phyloP scores from a whole-genome alignment of 345 rosid genomes.

The Lenwebbia sp. region DNA sequence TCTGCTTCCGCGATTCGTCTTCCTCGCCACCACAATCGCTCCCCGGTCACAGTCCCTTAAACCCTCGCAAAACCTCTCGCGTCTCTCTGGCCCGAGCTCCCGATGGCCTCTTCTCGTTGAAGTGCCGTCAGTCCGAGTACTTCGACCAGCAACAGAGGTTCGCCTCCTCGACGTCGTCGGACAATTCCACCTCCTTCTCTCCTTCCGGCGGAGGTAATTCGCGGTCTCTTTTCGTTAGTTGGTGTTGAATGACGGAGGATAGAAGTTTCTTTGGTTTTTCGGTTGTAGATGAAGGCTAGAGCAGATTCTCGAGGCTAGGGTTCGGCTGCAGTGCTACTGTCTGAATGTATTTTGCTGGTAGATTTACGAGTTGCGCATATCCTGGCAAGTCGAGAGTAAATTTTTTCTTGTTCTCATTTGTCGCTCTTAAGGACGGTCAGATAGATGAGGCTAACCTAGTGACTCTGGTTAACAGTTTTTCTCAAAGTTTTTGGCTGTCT shows the following conservation, averaged over 20 bases:
- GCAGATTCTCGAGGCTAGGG: background rate
- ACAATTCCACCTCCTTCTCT: background rate
- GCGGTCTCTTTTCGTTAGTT: background rate
- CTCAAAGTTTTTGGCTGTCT: background rate
- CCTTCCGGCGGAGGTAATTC: background rate
- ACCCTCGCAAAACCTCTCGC: constrained; percentile 3
- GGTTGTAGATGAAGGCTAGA: background rate
- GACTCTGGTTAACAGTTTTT: background rate
- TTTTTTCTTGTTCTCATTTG: background rate
- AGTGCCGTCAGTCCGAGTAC: constrained; percentile 57
- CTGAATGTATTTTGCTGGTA: background rate
- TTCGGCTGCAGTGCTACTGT: background rate
- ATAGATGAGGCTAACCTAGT: background rate
- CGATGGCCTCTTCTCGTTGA: constrained; percentile 16
- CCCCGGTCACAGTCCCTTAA: constrained; percentile 1
- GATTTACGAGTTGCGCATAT: background rate
- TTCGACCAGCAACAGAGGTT: constrained; percentile 25
- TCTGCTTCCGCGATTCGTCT: background rate
- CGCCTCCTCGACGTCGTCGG: background rate
- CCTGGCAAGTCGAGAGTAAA: background rate
- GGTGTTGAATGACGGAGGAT: background rate
- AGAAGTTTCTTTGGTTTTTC: background rate
- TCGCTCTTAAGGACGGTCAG: background rate
- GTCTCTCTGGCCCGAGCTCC: constrained; percentile 8
- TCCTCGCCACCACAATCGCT: background rate